Conservation (phyloP, 371 early-diverging fungal genomes). For the Mucor saturninus region DNA sequence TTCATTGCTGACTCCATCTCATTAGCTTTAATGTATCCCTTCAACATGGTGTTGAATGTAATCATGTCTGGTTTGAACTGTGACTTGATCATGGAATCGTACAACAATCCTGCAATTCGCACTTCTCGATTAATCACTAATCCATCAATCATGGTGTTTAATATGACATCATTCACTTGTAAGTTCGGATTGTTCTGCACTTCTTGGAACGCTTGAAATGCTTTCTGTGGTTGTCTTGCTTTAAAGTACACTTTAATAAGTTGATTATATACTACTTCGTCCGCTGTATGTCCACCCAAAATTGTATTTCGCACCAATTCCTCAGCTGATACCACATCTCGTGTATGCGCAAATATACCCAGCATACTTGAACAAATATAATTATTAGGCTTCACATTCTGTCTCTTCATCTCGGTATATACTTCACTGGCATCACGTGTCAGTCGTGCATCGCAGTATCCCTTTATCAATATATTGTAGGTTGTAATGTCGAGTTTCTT, state of each 20-base stretch:
- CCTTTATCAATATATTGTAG: conserved; percentile 44
- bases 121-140: conserved; percentile 46
- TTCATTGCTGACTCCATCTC: conserved; percentile 30
- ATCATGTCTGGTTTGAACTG: conserved; percentile 45
- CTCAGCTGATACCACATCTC: conserved; percentile 39
- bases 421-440: conserved; percentile 31
- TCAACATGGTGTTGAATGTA: conserved; percentile 56
- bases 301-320: conserved; percentile 32
- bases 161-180: conserved; percentile 39
- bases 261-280: conserved; percentile 42
- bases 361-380: conserved; percentile 40
- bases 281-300: conserved; percentile 32
- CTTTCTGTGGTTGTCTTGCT: conserved; percentile 28
- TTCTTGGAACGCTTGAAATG: conserved; percentile 40
- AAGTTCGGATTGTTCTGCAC: conserved; percentile 37
- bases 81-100: conserved; percentile 39
- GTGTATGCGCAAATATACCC: conserved; percentile 34
- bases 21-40: conserved; percentile 34
- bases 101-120: conserved; percentile 36
- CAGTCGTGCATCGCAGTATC: conserved; percentile 32
- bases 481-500: conserved; percentile 34
- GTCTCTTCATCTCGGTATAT: conserved; percentile 40
- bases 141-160: conserved; percentile 56
- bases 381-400: conserved; percentile 31
- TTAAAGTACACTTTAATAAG: conserved; percentile 53